phyloP scores from a whole-genome alignment of 2,329 filamentous ascomycete genomes.

The Berkeleyomyces rouxiae region DNA sequence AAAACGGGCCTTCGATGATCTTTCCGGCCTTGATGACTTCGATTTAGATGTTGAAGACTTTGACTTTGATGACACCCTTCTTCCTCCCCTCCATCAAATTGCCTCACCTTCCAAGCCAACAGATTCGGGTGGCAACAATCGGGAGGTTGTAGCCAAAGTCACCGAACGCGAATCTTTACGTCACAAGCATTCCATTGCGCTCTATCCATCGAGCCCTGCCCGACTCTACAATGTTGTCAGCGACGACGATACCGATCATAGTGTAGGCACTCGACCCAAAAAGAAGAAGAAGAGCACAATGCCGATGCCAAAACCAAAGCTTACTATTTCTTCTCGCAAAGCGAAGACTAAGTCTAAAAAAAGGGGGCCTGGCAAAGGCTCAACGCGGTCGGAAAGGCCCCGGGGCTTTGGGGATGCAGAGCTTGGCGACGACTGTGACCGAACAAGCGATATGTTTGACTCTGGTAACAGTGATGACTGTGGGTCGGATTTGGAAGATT shows the following conservation, averaged over 20 bases:
- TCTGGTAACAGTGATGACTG: slow-evolving; percentile 13
- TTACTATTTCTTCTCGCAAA: neutral
- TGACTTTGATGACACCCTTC: slow-evolving; percentile 4
- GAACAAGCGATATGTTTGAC: slow-evolving; percentile 12
- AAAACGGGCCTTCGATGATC: slow-evolving; percentile 8
- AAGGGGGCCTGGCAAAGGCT: neutral
- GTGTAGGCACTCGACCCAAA: neutral
- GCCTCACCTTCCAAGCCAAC: neutral
- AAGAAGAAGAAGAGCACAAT: neutral
- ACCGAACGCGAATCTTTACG: neutral
- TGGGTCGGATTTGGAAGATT: slow-evolving; percentile 13
- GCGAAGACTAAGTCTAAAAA: neutral
- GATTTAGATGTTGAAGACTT: slow-evolving; percentile 3
- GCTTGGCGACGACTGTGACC: slow-evolving; percentile 10
- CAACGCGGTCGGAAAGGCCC: neutral
- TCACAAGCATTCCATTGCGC: neutral
- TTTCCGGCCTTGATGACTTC: slow-evolving; percentile 3
- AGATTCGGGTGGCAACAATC: neutral
- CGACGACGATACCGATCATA: slow-evolving; percentile 7
- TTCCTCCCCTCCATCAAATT: neutral
- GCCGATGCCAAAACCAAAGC: neutral
- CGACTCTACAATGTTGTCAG: slow-evolving; percentile 8
- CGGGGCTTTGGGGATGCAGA: slow-evolving; percentile 7
- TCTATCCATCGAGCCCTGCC: slow-evolving; percentile 10
- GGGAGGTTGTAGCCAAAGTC: neutral